Conservation (phyloP, 768 basidiomycete genomes). For the Russula olivacea region DNA sequence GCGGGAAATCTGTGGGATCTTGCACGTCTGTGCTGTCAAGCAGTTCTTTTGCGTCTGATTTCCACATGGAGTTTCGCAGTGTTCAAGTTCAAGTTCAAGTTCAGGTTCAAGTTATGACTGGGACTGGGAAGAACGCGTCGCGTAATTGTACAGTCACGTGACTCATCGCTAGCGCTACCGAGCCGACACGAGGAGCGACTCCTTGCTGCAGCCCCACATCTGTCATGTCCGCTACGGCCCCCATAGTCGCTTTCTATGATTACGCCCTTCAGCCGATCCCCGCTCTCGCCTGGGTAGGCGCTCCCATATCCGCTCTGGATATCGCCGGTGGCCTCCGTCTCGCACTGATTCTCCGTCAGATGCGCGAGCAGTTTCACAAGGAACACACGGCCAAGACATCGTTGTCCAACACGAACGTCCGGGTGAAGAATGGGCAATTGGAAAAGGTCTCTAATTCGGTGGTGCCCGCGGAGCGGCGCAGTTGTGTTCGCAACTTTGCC, state of each 20-base stretch:
- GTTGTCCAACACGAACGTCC: background rate
- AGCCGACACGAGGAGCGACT: too few relatives aligned
- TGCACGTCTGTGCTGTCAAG: slow-evolving; percentile 20
- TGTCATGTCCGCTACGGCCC: slow-evolving; percentile 18
- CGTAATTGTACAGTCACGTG: background rate
- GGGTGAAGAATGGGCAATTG: background rate
- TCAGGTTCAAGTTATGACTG: too few relatives aligned
- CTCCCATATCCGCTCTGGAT: slow-evolving; percentile 18
- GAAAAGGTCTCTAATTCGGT: background rate
- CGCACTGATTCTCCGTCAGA: slow-evolving; percentile 24
- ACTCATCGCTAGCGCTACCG: background rate
- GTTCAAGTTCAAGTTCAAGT: too few relatives aligned
- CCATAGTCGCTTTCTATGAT: slow-evolving; percentile 24
- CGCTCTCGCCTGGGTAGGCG: slow-evolving; percentile 20
- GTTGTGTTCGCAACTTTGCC: slow-evolving; percentile 21
- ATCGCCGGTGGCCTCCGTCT: slow-evolving; percentile 22
- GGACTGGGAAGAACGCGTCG: background rate
- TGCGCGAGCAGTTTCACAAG: slow-evolving; percentile 12
- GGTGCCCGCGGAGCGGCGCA: slow-evolving; percentile 10
- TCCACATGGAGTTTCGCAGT: slow-evolving; percentile 10
- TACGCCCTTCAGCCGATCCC: slow-evolving; percentile 19
- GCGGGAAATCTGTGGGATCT: slow-evolving; percentile 37
- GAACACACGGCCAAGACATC: slow-evolving; percentile 11
- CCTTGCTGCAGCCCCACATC: too few relatives aligned
- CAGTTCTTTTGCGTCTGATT: slow-evolving; percentile 12